Conservation (phyloP, 495 filamentous ascomycete genomes). For the Aspergillus homomorphus region DNA sequence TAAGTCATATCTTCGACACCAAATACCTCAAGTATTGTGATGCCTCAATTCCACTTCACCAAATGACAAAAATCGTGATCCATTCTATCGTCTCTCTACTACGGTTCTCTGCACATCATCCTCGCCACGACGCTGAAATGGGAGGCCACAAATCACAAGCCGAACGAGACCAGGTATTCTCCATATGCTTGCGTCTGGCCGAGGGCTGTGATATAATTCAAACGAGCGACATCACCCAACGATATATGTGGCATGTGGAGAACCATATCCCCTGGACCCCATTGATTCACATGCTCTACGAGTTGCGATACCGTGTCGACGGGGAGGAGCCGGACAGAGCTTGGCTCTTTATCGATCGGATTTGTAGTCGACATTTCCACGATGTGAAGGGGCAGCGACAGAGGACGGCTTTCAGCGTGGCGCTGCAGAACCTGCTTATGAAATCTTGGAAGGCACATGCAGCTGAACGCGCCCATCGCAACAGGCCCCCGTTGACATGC, state of each 20-base stretch:
- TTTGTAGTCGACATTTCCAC: constrained; percentile 27
- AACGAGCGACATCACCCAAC: constrained; percentile 22
- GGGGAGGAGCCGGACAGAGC: constrained; percentile 30
- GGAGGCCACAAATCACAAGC: constrained; percentile 25
- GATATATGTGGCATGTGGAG: constrained; percentile 36
- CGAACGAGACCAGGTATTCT: constrained; percentile 41
- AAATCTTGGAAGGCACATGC: constrained; percentile 36
- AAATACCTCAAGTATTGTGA: constrained; percentile 58
- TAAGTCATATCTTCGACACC: constrained; percentile 33
- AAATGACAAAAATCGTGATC: constrained; percentile 48
- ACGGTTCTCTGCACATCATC: constrained; percentile 40
- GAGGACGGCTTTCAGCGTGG: constrained; percentile 31
- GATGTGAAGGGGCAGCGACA: constrained; percentile 17
- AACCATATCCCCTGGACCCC: constrained; percentile 43
- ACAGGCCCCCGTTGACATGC: constrained; percentile 23
- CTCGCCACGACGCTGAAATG: constrained; percentile 35
- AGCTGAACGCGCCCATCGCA: constrained; percentile 24
- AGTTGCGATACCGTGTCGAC: constrained; percentile 31
- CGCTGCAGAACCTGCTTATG: constrained; percentile 34
- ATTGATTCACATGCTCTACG: constrained; percentile 41
- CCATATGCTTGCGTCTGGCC: constrained; percentile 34
- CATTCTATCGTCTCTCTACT: constrained; percentile 33
- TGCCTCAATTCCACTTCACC: constrained; percentile 57
- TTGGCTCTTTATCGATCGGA: constrained; percentile 32
- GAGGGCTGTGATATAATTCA: constrained; percentile 33